Percentiles rank a stretch among this genome's conserved stretches.
Conservation (phyloP, 2,329 filamentous ascomycete genomes). For the Bipolaris bicolor region DNA sequence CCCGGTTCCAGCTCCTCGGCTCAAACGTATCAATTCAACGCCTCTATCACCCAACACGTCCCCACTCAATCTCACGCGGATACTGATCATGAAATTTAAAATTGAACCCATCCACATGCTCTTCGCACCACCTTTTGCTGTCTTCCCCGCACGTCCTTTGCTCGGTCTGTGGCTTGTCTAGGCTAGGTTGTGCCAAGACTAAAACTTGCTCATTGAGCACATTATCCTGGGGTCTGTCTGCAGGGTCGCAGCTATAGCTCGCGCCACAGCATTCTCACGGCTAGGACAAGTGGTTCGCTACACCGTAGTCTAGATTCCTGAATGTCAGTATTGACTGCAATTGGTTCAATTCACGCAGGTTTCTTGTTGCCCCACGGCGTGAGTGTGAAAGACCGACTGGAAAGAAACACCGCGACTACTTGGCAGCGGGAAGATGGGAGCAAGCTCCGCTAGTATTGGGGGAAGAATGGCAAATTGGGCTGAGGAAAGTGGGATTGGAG, state of each 20-base stretch:
- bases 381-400: conserved; percentile 5
- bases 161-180: not conserved
- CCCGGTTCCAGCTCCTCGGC: not conserved
- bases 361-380: conserved; percentile 5
- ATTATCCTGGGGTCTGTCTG: conserved; percentile 24
- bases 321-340: not conserved
- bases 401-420: conserved; percentile 9
- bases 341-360: conserved; percentile 1
- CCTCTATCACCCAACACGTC: not conserved
- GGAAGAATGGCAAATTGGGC: not conserved
- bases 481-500: not conserved
- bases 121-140: not conserved
- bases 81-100: not conserved
- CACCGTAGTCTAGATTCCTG: not conserved
- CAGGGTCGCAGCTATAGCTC: conserved; percentile 30
- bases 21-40: not conserved
- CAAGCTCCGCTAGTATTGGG: not conserved
- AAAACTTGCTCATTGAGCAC: conserved; percentile 40
- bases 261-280: conserved; percentile 29
- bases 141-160: not conserved
- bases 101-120: not conserved
- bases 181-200: conserved; percentile 18
- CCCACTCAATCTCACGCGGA: not conserved
- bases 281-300: not conserved
- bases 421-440: conserved; percentile 3